phyloP scores from a whole-genome alignment of 2,329 filamentous ascomycete genomes.

The Nectriaceae sp. region DNA sequence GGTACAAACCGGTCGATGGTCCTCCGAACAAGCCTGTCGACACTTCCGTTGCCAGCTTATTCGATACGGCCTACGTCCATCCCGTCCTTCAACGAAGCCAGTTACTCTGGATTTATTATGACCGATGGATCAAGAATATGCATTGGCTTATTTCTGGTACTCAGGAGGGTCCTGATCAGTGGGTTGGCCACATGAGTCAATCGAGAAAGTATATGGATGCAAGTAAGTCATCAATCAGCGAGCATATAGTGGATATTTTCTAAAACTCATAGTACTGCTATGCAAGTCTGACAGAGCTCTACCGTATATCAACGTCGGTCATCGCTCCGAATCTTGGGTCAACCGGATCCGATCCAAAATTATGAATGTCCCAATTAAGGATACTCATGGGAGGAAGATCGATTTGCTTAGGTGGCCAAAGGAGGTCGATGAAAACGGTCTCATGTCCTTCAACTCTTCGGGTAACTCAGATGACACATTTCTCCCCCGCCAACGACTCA shows the following conservation, averaged over 20 bases:
- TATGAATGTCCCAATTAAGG: slow-evolving; percentile 42
- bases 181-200: slow-evolving; percentile 45
- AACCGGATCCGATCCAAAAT: slow-evolving; percentile 39
- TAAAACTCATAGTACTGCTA: slow-evolving; percentile 40
- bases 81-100: slow-evolving; percentile 44
- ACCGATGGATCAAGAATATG: slow-evolving; percentile 45
- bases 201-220: slow-evolving; percentile 39
- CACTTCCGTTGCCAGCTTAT: slow-evolving; percentile 47
- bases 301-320: slow-evolving; percentile 43
- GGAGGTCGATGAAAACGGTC: slow-evolving; percentile 37
- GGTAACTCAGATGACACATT: slow-evolving; percentile 27
- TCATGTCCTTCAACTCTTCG: slow-evolving; percentile 38
- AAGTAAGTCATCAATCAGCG: too few relatives aligned
- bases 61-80: slow-evolving; percentile 55
- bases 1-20: not conserved
- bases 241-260: too few relatives aligned
- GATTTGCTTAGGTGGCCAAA: slow-evolving; percentile 47
- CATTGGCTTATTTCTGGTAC: slow-evolving; percentile 48
- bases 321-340: slow-evolving; percentile 33
- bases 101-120: slow-evolving; percentile 48
- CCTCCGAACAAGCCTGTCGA: slow-evolving; percentile 48
- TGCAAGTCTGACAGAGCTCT: slow-evolving; percentile 45
- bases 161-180: slow-evolving; percentile 47
- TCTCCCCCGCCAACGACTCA: slow-evolving; percentile 29
- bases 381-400: slow-evolving; percentile 42